A percentile compares a stretch with the other conserved stretches of the same genome.
Conservation (phyloP, 2,329 filamentous ascomycete species). For the Colletotrichum sp. region DNA sequence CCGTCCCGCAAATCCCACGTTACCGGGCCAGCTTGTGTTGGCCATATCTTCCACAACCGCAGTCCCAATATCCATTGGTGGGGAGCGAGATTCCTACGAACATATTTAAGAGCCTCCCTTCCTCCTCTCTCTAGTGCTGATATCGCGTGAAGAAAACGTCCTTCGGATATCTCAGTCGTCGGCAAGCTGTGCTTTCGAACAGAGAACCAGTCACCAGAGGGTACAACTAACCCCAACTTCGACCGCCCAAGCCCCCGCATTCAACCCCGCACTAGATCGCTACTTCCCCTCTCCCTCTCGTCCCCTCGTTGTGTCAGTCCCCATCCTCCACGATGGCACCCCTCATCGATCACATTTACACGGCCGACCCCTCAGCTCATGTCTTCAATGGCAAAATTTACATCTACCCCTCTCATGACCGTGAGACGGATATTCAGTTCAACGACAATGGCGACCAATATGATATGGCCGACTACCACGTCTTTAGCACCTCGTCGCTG, state of each 20-base stretch:
- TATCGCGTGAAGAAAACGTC: neutral
- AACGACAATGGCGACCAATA: conserved; percentile 89
- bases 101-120: neutral
- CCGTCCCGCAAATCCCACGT: conserved; percentile 20
- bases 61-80: neutral
- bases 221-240: neutral
- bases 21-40: conserved; percentile 9
- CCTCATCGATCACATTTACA: conserved; percentile 78
- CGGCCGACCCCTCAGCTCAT: conserved; percentile 80
- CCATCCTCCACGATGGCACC: conserved; percentile 48
- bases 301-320: neutral
- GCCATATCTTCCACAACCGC: conserved; percentile 1
- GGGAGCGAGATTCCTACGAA: neutral
- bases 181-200: neutral
- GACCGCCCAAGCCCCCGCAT: neutral
- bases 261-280: neutral
- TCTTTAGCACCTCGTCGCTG: conserved; percentile 64
- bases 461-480: conserved; percentile 85
- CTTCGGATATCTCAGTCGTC: neutral
- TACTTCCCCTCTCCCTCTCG: neutral
- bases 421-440: conserved; percentile 74
- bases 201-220: neutral
- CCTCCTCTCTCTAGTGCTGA: neutral
- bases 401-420: conserved; percentile 83
- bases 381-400: conserved; percentile 79